These are phyloP conservation scores for Botrytis porri DNA, from an alignment of 2,329 filamentous ascomycete genomes.

Conservation along the genomic window DNA sequence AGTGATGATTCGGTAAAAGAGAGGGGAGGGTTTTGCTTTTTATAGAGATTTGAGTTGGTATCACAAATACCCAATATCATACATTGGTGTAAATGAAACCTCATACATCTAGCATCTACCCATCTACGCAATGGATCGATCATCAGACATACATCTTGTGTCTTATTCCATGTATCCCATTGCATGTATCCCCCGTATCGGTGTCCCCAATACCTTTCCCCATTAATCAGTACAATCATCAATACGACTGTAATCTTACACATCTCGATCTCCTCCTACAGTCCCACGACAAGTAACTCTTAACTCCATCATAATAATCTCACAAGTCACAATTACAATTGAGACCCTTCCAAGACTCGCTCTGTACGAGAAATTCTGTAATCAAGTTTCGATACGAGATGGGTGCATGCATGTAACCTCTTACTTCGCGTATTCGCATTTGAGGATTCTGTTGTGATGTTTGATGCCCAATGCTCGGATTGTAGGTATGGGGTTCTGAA, in stretches of 20 bases:
- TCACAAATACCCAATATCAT: too few species aligned
- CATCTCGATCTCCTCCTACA: background rate
- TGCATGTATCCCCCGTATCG: background rate
- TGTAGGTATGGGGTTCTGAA: background rate
- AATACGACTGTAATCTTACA: background rate
- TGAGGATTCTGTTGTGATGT: background rate
- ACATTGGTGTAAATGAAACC: too few species aligned
- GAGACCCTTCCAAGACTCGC: background rate
- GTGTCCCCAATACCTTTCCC: background rate
- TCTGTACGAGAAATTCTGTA: background rate
- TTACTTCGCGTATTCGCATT: background rate
- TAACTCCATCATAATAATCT: background rate
- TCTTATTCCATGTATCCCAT: background rate
- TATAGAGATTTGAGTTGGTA: background rate
- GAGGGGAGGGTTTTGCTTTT: background rate
- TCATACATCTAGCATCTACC: too few species aligned
- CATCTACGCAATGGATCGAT: background rate
- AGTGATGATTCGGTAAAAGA: background rate
- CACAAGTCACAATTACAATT: background rate
- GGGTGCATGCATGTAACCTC: background rate
- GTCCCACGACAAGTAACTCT: too few species aligned
- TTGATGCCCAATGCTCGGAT: too few species aligned
- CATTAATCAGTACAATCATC: too few species aligned
- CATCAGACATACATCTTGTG: background rate
- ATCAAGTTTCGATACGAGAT: background rate